These are phyloP conservation scores for Kuraishia capsulata DNA, from an alignment of 805 yeast genomes.

Conservation along the genomic window DNA sequence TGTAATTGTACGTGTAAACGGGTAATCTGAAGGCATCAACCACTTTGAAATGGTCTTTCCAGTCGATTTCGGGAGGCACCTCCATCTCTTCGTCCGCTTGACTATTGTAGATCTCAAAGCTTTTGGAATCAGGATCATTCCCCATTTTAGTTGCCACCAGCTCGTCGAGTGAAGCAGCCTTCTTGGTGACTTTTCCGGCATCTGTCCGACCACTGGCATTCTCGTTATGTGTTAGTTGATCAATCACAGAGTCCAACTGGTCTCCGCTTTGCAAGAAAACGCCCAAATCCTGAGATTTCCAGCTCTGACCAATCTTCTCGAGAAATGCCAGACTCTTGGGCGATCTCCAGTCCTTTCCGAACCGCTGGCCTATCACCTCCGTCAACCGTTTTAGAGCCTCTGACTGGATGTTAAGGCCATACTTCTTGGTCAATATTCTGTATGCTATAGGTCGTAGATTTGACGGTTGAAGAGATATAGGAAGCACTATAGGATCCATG, in stretches of 20 bases:
- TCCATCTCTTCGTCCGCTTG: conserved; percentile 4
- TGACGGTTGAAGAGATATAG: conserved; percentile 70
- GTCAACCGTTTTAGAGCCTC: conserved; percentile 72
- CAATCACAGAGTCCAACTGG: conserved; percentile 52
- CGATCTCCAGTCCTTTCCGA: conserved; percentile 84
- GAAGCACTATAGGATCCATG: conserved; percentile 41
- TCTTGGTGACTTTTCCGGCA: conserved; percentile 2
- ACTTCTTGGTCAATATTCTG: conserved; percentile 81
- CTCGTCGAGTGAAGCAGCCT: background rate
- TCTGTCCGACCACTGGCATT: conserved; percentile 9
- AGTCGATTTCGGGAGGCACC: conserved; percentile 27
- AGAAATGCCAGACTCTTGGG: conserved; percentile 50
- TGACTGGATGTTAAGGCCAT: conserved; percentile 83
- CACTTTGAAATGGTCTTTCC: conserved; percentile 66
- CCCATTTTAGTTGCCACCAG: conserved; percentile 1
- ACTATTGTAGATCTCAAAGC: background rate
- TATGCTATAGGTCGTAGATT: conserved; percentile 88
- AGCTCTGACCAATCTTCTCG: conserved; percentile 69
- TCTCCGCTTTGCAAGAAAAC: conserved; percentile 67
- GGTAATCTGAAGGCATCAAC: conserved; percentile 62
- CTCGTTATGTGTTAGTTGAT: conserved; percentile 8
- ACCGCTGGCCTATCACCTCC: conserved; percentile 62
- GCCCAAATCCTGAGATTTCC: conserved; percentile 90
- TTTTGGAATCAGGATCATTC: conserved; percentile 1
- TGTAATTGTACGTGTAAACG: conserved; percentile 48